Conservation (phyloP, 2,329 filamentous ascomycete genomes). For the Fusarium kyushuense region DNA sequence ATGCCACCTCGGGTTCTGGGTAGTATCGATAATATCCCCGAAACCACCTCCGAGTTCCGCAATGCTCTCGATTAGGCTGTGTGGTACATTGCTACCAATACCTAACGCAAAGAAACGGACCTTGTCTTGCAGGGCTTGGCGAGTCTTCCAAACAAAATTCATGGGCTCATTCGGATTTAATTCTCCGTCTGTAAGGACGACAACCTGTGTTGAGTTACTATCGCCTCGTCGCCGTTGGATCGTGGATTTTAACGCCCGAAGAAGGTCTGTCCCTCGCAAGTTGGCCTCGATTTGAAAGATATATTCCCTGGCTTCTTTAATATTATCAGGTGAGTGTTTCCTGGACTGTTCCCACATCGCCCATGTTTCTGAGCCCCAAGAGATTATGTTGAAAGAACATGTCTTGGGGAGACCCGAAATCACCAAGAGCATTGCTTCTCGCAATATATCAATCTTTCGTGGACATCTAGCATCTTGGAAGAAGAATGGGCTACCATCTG, state of each 20-base stretch:
- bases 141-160: not conserved
- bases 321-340: accelerated
- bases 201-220: not conserved
- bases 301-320: accelerated
- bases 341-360: not conserved
- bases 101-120: not conserved
- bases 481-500: too few species aligned
- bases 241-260: not conserved
- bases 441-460: not conserved
- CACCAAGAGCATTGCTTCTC: not conserved
- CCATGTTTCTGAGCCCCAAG: not conserved
- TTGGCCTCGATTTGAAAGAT: not conserved
- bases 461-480: too few species aligned
- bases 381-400: not conserved
- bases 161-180: accelerated
- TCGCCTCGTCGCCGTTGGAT: not conserved
- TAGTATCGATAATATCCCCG: not conserved
- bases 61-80: not conserved
- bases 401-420: not conserved
- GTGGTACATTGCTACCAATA: not conserved
- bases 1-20: not conserved
- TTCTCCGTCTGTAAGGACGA: not conserved
- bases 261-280: not conserved
- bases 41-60: not conserved
- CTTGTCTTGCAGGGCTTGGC: not conserved